Evolutionary conservation across 148 eudicot genomes (phyloP), one percentile per base, ranked within the genome.

Genomic region (Camellia sinensis): DNA sequence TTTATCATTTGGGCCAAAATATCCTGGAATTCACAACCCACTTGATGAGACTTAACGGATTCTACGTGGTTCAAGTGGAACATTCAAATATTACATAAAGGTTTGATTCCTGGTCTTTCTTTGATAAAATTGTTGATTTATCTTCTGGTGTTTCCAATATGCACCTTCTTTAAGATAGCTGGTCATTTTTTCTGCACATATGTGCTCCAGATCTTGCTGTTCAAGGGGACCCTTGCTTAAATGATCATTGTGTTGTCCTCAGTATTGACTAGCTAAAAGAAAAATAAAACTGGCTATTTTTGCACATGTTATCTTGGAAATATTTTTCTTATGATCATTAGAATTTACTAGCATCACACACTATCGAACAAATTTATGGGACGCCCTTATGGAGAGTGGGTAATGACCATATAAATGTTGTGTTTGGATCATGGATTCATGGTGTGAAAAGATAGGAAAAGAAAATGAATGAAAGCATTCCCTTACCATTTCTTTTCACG

Each of bases 41-140:
- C 97, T 97, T 59, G 99, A 97, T 82, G 94, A 83, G 73, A 97
- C 98, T 53, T 9, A 53, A 65, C 87, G 99, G 73, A 90, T 92
- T 71, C 84, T 97, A 82, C 99, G 70, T 80, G 97, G 79, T 54
- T 44, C 95, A 11, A 92, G 97, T 85, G 99, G 99, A 75, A 90
- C 94, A 77, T 97, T 97, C 88, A 97, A 97, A 86, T n/a, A n/a
- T n/a, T n/a, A 97, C 86, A 97, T 97, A 73, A 97, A 97, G 99
- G 99, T 89, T 79, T 41, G 74, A 6, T 40, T 73, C 18, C 29
- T 52, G 9, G 4, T 11, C 62, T 63, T 66, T 60, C 45, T 46
- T 79, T 61, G 48, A 71, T 19, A 45, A 70, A 19, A 13, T 5
- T 57, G 17, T 6, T 45, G 2, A 54, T 77, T 63, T 54, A 18